A percentile compares a stretch with the other conserved stretches of the same genome.
Conservation (phyloP, 2,329 filamentous ascomycete genomes). For the Fusarium sp. region DNA sequence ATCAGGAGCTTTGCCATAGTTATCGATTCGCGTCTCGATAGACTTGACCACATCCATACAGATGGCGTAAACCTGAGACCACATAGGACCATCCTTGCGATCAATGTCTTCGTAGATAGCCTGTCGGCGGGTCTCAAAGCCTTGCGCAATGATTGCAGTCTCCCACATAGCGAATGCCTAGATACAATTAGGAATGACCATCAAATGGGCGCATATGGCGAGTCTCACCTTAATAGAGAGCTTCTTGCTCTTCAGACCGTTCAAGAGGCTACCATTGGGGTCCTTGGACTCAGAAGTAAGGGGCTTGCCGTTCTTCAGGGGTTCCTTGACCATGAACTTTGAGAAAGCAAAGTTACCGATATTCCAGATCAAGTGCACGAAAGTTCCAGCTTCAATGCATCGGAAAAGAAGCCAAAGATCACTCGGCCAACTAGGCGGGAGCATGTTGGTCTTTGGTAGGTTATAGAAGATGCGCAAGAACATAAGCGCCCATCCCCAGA, state of each 20-base stretch:
- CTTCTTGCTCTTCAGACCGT: slow-evolving; percentile 86
- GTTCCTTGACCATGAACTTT: slow-evolving; percentile 82
- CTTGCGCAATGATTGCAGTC: slow-evolving; percentile 80
- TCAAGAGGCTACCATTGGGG: slow-evolving; percentile 89
- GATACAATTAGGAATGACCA: slow-evolving; percentile 31
- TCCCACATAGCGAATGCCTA: slow-evolving; percentile 93
- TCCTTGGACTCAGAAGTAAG: slow-evolving; percentile 89
- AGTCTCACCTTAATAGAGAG: slow-evolving; percentile 74
- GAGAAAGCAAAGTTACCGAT: slow-evolving; percentile 82
- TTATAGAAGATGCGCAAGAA: slow-evolving; percentile 81
- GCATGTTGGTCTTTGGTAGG: slow-evolving; percentile 77
- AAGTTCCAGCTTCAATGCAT: slow-evolving; percentile 70
- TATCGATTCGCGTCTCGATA: slow-evolving; percentile 75
- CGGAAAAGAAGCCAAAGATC: slow-evolving; percentile 67
- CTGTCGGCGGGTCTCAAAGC: slow-evolving; percentile 80
- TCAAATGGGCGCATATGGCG: neutral
- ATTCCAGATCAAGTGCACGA: slow-evolving; percentile 81
- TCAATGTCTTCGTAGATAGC: slow-evolving; percentile 90
- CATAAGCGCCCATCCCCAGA: slow-evolving; percentile 77
- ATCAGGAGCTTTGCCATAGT: slow-evolving; percentile 63
- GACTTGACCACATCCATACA: slow-evolving; percentile 77
- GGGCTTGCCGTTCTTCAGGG: slow-evolving; percentile 85
- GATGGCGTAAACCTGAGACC: slow-evolving; percentile 79
- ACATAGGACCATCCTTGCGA: slow-evolving; percentile 81
- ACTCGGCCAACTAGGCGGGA: slow-evolving; percentile 69